Percentiles rank a stretch among this genome's conserved stretches.
Evolutionary conservation across 1,284 basidiomycete species (phyloP).

Genomic region (Macrocybe sp.): DNA sequence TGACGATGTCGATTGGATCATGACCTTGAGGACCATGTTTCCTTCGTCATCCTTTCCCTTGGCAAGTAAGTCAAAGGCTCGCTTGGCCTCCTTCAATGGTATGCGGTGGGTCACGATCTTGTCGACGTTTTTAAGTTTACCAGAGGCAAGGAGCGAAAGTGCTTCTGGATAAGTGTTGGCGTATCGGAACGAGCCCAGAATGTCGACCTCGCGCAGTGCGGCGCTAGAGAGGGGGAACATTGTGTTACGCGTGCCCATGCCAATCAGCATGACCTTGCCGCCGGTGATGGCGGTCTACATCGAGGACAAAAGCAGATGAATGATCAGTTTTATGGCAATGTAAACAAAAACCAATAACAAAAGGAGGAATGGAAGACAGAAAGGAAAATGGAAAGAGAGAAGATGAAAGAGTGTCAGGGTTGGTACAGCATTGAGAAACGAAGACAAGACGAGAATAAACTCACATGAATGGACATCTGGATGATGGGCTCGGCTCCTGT

Average conservation of each 20-base stretch:
- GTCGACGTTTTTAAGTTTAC: slow-evolving; percentile 58
- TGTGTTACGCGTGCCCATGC: slow-evolving; percentile 89
- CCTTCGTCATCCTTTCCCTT: slow-evolving; percentile 75
- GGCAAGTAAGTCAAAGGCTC: slow-evolving; percentile 78
- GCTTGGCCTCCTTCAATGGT: slow-evolving; percentile 55
- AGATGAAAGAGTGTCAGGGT: background rate
- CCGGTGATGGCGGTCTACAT: slow-evolving; percentile 74
- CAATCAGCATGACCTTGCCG: slow-evolving; percentile 88
- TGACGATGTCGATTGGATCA: slow-evolving; percentile 45
- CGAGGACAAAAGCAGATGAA: background rate
- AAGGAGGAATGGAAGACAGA: slow-evolving; percentile 4
- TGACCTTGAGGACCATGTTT: slow-evolving; percentile 81
- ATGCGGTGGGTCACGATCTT: slow-evolving; percentile 83
- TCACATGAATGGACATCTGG: slow-evolving; percentile 81
- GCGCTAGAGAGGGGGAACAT: slow-evolving; percentile 81
- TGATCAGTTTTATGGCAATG: background rate
- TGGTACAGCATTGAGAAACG: background rate
- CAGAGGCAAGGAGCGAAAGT: slow-evolving; percentile 67
- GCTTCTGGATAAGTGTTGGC: slow-evolving; percentile 88
- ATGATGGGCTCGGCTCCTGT: slow-evolving; percentile 91
- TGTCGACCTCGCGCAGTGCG: slow-evolving; percentile 87
- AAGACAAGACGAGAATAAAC: slow-evolving; percentile 23
- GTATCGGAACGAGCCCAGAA: slow-evolving; percentile 89
- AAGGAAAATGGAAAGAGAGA: slow-evolving; percentile 10
- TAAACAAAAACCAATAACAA: background rate